Base-by-base conservation (phyloP, 768 basidiomycete species). In the Kwoniella heveanensis region DNA sequence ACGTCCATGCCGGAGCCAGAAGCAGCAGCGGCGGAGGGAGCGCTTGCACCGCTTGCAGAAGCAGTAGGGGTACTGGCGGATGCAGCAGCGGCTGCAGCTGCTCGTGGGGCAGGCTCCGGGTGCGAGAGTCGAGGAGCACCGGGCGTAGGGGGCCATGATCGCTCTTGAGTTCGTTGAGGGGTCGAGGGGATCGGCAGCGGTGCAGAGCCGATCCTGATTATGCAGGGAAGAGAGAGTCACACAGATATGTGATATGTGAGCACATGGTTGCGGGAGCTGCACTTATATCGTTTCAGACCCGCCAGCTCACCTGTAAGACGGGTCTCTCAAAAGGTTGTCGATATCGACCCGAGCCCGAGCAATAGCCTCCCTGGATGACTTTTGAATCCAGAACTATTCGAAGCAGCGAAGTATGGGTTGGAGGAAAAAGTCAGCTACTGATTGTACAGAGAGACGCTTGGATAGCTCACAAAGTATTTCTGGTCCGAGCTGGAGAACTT, bases 401-500 rank as follows among this genome's bases (percentile, higher is more conserved):
- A n/a, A n/a, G n/a, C n/a, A n/a, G n/a, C n/a, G n/a, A n/a, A n/a
- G n/a, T n/a, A n/a, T n/a, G 55, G 1, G 22, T 25, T 2, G 9
- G 39, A 13, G 39, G 22, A 17, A 19, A 27, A 39, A n/a, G 47
- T 21, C 2, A 51, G 29, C 17, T 25, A 19, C 6, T 44, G 15
- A 12, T 7, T 1, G 29, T 30, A 10, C 36, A 27, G 22, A 2
- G 1, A 29, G 52, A 7, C 32, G 50, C 26, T 3, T 22, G n/a
- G n/a, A n/a, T n/a, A n/a, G 47, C 87, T 80, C 74, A 94, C 92
- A 79, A 96, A 95, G 79, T 93, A 90, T 66, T 87, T 86, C 75
- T 91, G 90, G 77, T 91, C 85, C 15, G 92, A 94, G 22, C 90
- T 92, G 0, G 89, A 88, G 82, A 96, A 95, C 80, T 90, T 91